These are phyloP conservation scores for Sporothrix luriei DNA, from an alignment of 2,329 filamentous ascomycete species.

Conservation along the genomic window DNA sequence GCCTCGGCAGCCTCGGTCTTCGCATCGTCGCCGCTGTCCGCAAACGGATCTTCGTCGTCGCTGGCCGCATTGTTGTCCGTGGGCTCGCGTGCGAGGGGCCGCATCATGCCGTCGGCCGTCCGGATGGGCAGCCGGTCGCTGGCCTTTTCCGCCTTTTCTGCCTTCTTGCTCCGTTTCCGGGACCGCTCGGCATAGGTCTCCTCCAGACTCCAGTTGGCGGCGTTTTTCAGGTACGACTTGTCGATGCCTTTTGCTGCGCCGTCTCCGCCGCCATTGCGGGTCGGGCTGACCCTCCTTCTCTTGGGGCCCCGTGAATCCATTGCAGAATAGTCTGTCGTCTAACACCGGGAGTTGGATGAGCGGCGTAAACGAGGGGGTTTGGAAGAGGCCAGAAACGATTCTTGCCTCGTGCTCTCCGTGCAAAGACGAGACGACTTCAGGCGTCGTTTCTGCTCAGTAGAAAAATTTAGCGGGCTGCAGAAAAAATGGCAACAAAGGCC, in stretches of 20 bases:
- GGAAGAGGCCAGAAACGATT: neutral
- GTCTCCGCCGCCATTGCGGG: conserved; percentile 45
- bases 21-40: conserved; percentile 51
- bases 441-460: neutral
- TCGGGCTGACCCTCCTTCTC: conserved; percentile 61
- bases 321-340: conserved; percentile 27
- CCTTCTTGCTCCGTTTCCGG: conserved; percentile 56
- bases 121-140: conserved; percentile 81
- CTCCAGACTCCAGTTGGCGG: conserved; percentile 85
- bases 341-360: neutral
- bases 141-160: conserved; percentile 72
- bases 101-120: conserved; percentile 73
- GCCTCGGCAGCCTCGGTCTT: conserved; percentile 44
- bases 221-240: conserved; percentile 71
- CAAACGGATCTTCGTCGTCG: conserved; percentile 56
- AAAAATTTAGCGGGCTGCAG: conserved; percentile 31
- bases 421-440: neutral
- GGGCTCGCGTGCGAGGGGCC: conserved; percentile 58
- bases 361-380: neutral
- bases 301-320: conserved; percentile 59
- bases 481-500: conserved; percentile 27
- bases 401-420: neutral
- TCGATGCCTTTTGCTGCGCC: conserved; percentile 54
- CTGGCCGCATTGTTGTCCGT: conserved; percentile 62
- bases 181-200: conserved; percentile 84